phyloP scores from a whole-genome alignment of 495 filamentous ascomycete genomes.

The Rostrohypoxylon terebratum region DNA sequence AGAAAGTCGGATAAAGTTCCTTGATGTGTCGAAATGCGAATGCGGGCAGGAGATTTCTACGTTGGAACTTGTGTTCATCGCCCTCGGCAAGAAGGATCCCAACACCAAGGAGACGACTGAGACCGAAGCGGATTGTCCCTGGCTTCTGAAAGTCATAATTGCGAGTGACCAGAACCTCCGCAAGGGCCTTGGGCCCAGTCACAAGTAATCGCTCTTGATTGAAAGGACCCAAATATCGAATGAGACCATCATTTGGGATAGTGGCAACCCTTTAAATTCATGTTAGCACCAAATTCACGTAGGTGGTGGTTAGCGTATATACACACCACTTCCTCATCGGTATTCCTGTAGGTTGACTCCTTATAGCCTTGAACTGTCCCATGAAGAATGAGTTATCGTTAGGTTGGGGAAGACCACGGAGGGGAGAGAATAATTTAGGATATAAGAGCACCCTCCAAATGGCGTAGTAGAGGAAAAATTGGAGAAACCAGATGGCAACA shows the following conservation, averaged over 20 bases:
- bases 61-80: constrained; percentile 84
- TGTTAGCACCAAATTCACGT: constrained; percentile 14
- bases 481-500: constrained; percentile 39
- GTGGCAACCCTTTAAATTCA: constrained; percentile 65
- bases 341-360: constrained; percentile 68
- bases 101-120: constrained; percentile 76
- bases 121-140: constrained; percentile 58
- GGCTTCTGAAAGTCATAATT: constrained; percentile 88
- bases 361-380: constrained; percentile 69
- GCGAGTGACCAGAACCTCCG: constrained; percentile 74
- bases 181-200: constrained; percentile 72
- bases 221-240: constrained; percentile 76
- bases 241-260: constrained; percentile 88
- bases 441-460: constrained; percentile 71
- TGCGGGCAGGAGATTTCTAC: constrained; percentile 83
- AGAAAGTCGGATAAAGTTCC: constrained; percentile 86
- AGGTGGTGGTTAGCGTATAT: not conserved
- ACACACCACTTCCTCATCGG: constrained; percentile 70
- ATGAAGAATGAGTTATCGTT: constrained; percentile 57
- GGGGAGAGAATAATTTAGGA: constrained; percentile 78
- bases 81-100: constrained; percentile 88
- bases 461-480: constrained; percentile 46
- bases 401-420: constrained; percentile 71
- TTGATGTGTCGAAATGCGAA: constrained; percentile 90
- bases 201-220: constrained; percentile 78